Conservation (phyloP, 495 filamentous ascomycete genomes). For the Penicillium coffeae region DNA sequence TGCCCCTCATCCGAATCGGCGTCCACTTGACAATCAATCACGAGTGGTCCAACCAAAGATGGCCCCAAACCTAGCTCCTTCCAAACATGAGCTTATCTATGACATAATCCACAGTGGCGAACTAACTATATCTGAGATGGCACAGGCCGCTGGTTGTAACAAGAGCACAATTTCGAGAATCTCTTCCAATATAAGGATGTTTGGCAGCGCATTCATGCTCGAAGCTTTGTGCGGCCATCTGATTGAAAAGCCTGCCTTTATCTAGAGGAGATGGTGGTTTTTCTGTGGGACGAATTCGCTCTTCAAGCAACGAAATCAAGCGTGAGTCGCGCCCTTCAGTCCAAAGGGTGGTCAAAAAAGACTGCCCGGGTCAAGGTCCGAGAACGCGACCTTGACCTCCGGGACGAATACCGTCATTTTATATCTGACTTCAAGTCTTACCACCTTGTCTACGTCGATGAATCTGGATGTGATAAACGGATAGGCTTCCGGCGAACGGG, state of each 20-base stretch:
- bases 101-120: slow-evolving; percentile 16
- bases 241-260: slow-evolving; percentile 20
- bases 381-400: slow-evolving; percentile 1
- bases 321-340: neutral
- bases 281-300: slow-evolving; percentile 12
- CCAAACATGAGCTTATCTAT: slow-evolving; percentile 11
- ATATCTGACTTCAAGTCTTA: slow-evolving; percentile 8
- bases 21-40: slow-evolving; percentile 5
- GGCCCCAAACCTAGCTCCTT: slow-evolving; percentile 12
- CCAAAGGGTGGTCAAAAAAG: slow-evolving; percentile 8
- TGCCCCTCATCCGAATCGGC: no score
- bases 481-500: slow-evolving; percentile 8
- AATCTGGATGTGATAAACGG: slow-evolving; percentile 11
- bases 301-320: slow-evolving; percentile 4
- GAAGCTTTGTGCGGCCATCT: slow-evolving; percentile 22
- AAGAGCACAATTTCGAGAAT: slow-evolving; percentile 21
- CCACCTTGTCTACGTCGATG: slow-evolving; percentile 6
- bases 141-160: slow-evolving; percentile 15
- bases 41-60: slow-evolving; percentile 8
- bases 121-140: slow-evolving; percentile 14
- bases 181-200: slow-evolving; percentile 26
- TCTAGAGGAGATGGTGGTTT: slow-evolving; percentile 24
- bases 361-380: neutral
- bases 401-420: slow-evolving; percentile 2
- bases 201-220: slow-evolving; percentile 24